Percentiles rank a stretch among this genome's conserved stretches.
phyloP scores from a whole-genome alignment of 176 grass and related monocot genomes.

The Echinochloa phyllopogon region DNA sequence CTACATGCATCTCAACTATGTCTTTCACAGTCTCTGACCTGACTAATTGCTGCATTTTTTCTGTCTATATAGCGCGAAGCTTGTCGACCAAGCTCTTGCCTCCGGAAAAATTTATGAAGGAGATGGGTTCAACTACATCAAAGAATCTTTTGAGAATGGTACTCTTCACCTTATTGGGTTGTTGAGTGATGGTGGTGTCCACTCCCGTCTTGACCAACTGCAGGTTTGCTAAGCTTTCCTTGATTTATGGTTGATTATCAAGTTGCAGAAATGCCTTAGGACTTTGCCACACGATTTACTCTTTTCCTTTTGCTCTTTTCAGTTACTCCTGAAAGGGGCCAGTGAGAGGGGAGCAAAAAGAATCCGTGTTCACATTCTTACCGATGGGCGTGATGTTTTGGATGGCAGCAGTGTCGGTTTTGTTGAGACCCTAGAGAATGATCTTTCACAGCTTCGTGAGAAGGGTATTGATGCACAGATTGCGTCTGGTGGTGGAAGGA shows the following conservation, averaged over 20 bases:
- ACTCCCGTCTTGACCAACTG: conserved; percentile 95
- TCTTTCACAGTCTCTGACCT: neutral
- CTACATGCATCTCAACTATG: neutral
- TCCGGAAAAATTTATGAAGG: conserved; percentile 89
- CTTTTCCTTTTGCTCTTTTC: conserved; percentile 22
- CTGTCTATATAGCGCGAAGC: conserved; percentile 73
- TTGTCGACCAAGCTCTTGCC: conserved; percentile 87
- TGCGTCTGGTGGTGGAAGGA: conserved; percentile 97
- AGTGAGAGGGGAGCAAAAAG: conserved; percentile 87
- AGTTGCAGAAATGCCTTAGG: neutral
- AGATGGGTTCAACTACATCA: conserved; percentile 94
- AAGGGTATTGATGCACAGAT: conserved; percentile 86
- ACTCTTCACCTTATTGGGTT: conserved; percentile 96
- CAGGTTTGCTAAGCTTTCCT: conserved; percentile 57
- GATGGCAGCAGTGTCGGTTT: conserved; percentile 95
- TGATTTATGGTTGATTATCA: conserved; percentile 19
- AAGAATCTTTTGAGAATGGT: conserved; percentile 75
- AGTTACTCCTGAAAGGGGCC: conserved; percentile 94
- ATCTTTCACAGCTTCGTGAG: conserved; percentile 67
- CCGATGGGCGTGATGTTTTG: conserved; percentile 98
- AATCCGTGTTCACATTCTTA: conserved; percentile 94
- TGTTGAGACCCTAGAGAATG: conserved; percentile 89
- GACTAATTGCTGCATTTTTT: conserved; percentile 19
- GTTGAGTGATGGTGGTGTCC: conserved; percentile 97
- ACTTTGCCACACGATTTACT: neutral